Percentiles rank a stretch among this genome's conserved stretches.
These are phyloP conservation scores for Phaeophleospora eucalypticola DNA, from an alignment of 2,329 filamentous ascomycete genomes.

Conservation along the genomic window DNA sequence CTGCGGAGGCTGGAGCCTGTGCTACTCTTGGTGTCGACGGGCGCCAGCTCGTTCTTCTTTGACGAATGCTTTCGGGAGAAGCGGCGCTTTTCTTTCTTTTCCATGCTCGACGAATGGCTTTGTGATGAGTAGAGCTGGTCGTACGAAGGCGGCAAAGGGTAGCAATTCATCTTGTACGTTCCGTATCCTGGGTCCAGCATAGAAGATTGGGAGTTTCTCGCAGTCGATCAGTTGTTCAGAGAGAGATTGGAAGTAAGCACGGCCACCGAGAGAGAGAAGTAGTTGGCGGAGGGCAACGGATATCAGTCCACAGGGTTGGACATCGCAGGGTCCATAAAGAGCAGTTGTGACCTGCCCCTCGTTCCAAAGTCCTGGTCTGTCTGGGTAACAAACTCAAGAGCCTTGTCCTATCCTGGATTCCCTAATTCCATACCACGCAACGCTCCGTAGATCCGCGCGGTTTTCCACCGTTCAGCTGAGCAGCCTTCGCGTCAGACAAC, in stretches of 20 bases:
- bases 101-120: background rate
- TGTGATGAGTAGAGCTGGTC: background rate
- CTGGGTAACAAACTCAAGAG: background rate
- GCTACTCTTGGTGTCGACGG: background rate
- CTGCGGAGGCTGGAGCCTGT: background rate
- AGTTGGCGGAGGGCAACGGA: background rate
- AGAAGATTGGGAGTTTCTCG: too few species aligned
- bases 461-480: background rate
- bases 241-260: background rate
- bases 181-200: background rate
- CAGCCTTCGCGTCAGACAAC: background rate
- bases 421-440: background rate
- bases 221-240: too few species aligned
- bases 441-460: background rate
- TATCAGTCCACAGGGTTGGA: background rate
- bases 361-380: background rate
- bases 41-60: background rate
- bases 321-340: conserved; percentile 1
- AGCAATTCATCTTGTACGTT: conserved; percentile 2
- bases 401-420: background rate
- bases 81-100: background rate
- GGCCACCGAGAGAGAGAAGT: background rate
- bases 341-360: background rate
- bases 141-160: conserved; percentile 1
- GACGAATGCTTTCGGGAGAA: background rate